Evolutionary conservation across 225 moss, liverwort and hornwort genomes (phyloP).

Genomic region (Thuidium tamariscinum): DNA sequence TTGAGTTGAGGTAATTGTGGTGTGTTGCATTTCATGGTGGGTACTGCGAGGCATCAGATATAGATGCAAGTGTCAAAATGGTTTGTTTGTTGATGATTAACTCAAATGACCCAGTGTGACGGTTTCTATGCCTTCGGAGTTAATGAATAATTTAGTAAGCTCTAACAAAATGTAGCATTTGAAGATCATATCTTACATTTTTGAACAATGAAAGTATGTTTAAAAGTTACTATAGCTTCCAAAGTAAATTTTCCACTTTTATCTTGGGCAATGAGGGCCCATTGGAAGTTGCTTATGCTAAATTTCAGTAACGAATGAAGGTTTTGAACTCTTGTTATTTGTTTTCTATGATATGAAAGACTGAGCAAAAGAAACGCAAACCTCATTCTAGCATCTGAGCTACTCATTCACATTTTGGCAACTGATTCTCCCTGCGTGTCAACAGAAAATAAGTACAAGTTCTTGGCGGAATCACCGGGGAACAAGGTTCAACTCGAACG

Average conservation of each 20-base stretch:
- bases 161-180: neutral
- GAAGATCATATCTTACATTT: neutral
- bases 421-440: neutral
- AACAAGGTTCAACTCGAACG: constrained; percentile 80
- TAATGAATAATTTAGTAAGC: neutral
- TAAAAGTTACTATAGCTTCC: neutral
- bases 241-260: neutral
- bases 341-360: neutral
- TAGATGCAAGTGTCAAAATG: neutral
- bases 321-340: neutral
- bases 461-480: constrained; percentile 63
- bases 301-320: neutral
- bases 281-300: neutral
- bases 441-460: constrained; percentile 74
- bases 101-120: neutral
- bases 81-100: neutral
- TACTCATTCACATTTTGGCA: neutral
- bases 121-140: neutral
- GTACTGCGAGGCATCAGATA: neutral
- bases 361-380: neutral
- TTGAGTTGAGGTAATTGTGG: neutral
- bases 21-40: neutral
- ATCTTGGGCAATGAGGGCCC: neutral
- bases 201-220: neutral
- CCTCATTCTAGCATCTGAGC: neutral